phyloP scores from a whole-genome alignment of 2,329 filamentous ascomycete genomes.

The Colletotrichum tabaci region DNA sequence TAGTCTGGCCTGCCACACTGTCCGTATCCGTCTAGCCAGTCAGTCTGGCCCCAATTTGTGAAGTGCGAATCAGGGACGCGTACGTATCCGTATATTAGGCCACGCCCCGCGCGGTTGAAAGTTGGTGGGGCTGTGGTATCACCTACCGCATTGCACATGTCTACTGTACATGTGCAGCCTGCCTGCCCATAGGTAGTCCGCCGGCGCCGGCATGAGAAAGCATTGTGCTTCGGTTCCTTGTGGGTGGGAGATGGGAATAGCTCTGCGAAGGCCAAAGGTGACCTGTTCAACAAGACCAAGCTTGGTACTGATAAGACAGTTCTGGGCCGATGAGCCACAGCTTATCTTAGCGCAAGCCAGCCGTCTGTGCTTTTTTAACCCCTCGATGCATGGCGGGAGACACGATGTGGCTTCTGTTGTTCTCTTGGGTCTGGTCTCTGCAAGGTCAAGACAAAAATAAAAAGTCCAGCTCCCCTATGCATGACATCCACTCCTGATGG shows the following conservation, averaged over 20 bases:
- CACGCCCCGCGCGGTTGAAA: neutral
- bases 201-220: too few species aligned
- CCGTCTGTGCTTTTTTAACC: slow-evolving; percentile 17
- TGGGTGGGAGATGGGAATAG: too few species aligned
- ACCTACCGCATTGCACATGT: too few species aligned
- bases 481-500: slow-evolving; percentile 20
- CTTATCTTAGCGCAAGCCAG: slow-evolving; percentile 3
- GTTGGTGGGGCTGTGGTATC: too few species aligned
- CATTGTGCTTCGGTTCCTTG: too few species aligned
- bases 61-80: slow-evolving; percentile 16
- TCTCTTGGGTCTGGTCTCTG: neutral
- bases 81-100: slow-evolving; percentile 9
- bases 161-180: too few species aligned
- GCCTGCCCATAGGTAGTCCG: too few species aligned
- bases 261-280: slow-evolving; percentile 1
- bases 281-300: neutral
- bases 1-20: too few species aligned
- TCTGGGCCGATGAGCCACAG: neutral
- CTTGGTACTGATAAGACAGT: neutral
- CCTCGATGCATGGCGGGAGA: slow-evolving; percentile 18
- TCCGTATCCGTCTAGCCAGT: too few species aligned
- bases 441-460: neutral
- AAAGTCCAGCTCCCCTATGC: slow-evolving; percentile 1
- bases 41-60: too few species aligned
- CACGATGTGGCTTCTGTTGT: slow-evolving; percentile 25